Base-by-base conservation (phyloP, 768 basidiomycete genomes). In the Phylloporus rhodoxanthus region DNA sequence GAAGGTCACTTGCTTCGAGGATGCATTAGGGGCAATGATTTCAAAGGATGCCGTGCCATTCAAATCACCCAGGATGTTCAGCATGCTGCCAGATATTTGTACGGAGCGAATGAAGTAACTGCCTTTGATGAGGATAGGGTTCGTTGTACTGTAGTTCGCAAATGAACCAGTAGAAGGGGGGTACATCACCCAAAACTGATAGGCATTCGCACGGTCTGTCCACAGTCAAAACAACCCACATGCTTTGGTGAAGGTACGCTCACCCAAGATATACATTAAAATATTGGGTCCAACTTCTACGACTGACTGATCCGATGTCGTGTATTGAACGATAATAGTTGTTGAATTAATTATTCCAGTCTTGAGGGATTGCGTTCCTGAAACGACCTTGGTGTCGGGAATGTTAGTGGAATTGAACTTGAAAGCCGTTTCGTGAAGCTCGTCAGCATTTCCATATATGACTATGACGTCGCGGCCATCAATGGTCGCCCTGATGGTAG, bases 151-250 rank as follows among this genome's bases (percentile, higher is more conserved):
- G 50, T 63, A 66, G 47, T 55, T 65, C 5, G 51, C 60, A 38
- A 72, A 72, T 13, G 65, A 45, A 21, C 74, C 71, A 3, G 58
- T 53, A 10, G 70, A 62, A 1, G 71, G 75, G 0, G 55, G 58
- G 46, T 77, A 70, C 51, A 77, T 62, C 26, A 75, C 70, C 77
- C 77, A 78, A 59, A 76, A 77, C 48, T 76, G 66, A 50, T 78
- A 78, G 5, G 77, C 77, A 29, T 68, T 75, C 34, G 64, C 60
- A 32, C 75, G 75, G 56, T 79, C 77, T 77, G 44, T 40, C 7
- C 8, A 33, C n/a, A 19, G 25, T 63, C 21, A 47, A 25, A 43
- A 25, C 5, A 51, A 20, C 19, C 17, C 21, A 8, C 13, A n/a
- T 23, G 14, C 10, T 5, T 33, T 38, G 17, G 39, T 15, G 39